These are phyloP conservation scores for Perilla frutescens DNA, from an alignment of 257 asterid species.

Conservation along the genomic window DNA sequence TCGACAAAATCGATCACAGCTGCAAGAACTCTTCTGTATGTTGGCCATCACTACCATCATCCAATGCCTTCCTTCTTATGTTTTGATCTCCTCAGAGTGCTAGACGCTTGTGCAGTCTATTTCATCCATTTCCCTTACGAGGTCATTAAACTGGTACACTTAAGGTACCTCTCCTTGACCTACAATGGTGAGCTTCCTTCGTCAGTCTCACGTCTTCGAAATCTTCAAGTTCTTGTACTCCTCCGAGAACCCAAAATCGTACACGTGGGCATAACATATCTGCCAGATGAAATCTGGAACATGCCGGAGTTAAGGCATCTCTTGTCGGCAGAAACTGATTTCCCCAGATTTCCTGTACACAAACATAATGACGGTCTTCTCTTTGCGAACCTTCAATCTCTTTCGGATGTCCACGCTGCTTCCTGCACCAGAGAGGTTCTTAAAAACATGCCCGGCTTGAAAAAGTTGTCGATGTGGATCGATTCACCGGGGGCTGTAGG, in stretches of 20 bases:
- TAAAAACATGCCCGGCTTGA: constrained; percentile 39
- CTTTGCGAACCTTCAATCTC: constrained; percentile 39
- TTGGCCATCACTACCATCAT: constrained; percentile 32
- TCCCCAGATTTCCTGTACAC: constrained; percentile 25
- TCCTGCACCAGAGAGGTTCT: constrained; percentile 36
- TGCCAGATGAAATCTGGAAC: constrained; percentile 34
- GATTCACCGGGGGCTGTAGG: background rate
- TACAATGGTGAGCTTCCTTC: constrained; percentile 14
- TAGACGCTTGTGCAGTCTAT: constrained; percentile 39
- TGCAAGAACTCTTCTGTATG: constrained; percentile 32
- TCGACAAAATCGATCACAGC: background rate
- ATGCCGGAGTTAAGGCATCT: constrained; percentile 45
- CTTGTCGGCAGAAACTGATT: constrained; percentile 9
- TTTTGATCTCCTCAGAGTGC: constrained; percentile 35
- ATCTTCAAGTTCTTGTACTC: constrained; percentile 31
- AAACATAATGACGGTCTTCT: background rate
- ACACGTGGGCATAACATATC: constrained; percentile 15
- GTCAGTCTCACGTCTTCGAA: constrained; percentile 27
- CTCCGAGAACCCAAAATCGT: constrained; percentile 31
- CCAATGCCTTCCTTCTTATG: constrained; percentile 23
- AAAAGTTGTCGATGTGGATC: constrained; percentile 33
- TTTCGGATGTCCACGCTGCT: constrained; percentile 26
- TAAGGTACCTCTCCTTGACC: constrained; percentile 41
- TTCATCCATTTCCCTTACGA: constrained; percentile 39
- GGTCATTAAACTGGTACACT: constrained; percentile 23